Evolutionary conservation across 2,329 filamentous ascomycete genomes (phyloP), one percentile per base, ranked within the genome.

Genomic region (Alternaria triticina): DNA sequence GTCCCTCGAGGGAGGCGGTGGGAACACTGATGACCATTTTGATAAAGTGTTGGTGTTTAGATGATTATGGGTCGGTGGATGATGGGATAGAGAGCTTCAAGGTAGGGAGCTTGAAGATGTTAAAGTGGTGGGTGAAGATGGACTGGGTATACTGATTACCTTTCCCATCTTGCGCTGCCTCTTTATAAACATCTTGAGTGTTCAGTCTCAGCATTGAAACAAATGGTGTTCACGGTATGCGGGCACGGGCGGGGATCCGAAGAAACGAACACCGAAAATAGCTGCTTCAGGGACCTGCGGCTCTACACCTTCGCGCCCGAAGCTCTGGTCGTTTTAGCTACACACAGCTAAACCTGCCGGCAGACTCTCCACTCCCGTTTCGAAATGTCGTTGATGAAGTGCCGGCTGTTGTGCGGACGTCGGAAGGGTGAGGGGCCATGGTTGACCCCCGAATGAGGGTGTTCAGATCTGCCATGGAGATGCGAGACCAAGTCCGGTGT

Each of bases 1-100:
- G 83, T 75, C 81, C 82, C 70, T 85, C 82, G 54, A 86, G 83
- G 57, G 82, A 84, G 67, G 83, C 83, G 56, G 82, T 82, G 60
- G 82, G 81, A 56, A 86, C 81, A 68, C 71, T 70, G 72, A 82
- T 69, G 62, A 80, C 79, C 79, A 81, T 81, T 68, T 78, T 61
- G 36, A 49, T 46, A 10, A 8, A 33, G 56, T 74, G 28, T 23
- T 36, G 49, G 28, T 36, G 20, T 40, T 7, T 52, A 52, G 13
- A n/a, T 25, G 49, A 40, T 22, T 52, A 23, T 64, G 70, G 64
- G 68, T 74, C 65, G 20, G 10, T 17, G 49, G 47, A 17, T 33
- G 51, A 51, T 54, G 59, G 15, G 15, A 68, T 69, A 13, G n/a
- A 13, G 4, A 40, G 8, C 50, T 65, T 57, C 43, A 54, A 58